phyloP scores from a whole-genome alignment of 139 green algal species.

The Coelastrella sp. region DNA sequence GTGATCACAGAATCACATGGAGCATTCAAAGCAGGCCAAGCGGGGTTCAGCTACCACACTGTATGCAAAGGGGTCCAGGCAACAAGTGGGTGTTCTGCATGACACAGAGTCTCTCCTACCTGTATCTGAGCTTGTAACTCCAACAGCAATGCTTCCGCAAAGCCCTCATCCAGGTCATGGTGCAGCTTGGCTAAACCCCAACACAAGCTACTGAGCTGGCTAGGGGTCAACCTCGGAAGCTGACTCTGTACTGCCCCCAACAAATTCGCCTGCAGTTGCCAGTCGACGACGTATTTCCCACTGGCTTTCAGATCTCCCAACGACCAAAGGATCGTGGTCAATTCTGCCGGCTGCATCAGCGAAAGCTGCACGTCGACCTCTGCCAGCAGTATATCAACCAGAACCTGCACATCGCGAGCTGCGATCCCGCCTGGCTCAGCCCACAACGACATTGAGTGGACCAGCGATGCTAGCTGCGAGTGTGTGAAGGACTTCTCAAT shows the following conservation, averaged over 20 bases:
- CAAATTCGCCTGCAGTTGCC: not conserved
- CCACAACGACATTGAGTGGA: conserved; percentile 23
- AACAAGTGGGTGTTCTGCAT: not conserved
- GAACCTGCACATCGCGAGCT: not conserved
- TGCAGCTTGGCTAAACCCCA: conserved; percentile 44
- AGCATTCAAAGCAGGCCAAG: no score
- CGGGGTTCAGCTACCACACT: not conserved
- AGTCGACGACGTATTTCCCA: not conserved
- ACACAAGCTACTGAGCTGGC: conserved; percentile 22
- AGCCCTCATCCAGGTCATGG: not conserved
- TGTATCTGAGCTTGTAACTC: conserved; percentile 28
- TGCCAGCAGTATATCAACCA: not conserved
- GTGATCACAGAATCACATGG: no score
- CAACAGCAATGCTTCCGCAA: conserved; percentile 40
- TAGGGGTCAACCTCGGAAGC: conserved; percentile 22
- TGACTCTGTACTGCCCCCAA: conserved; percentile 17
- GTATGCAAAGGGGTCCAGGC: not conserved
- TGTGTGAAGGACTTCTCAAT: conserved; percentile 27
- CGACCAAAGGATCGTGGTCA: conserved; percentile 37
- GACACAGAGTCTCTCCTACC: no score
- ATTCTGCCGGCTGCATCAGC: conserved; percentile 26
- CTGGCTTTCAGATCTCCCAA: not conserved
- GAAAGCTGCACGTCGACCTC: conserved; percentile 10
- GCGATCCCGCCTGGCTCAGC: conserved; percentile 13
- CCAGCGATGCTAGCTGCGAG: conserved; percentile 16